Conservation (phyloP, 495 filamentous ascomycete species). For the Aspergillus hancockii region DNA sequence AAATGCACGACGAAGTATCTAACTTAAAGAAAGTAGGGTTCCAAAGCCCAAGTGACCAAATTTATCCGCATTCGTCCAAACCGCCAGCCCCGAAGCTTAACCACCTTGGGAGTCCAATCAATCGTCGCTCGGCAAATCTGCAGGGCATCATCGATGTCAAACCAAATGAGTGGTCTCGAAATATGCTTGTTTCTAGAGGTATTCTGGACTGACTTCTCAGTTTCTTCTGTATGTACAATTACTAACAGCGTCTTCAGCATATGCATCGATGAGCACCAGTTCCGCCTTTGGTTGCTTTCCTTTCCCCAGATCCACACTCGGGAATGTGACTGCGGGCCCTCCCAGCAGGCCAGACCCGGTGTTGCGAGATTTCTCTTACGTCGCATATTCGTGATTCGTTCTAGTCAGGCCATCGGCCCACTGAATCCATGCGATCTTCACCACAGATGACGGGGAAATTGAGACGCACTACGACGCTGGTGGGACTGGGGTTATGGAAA, state of each 20-base stretch:
- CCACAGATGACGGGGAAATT: slow-evolving; percentile 6
- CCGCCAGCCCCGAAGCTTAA: neutral
- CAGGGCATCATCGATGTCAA: neutral
- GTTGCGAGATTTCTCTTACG: slow-evolving; percentile 25
- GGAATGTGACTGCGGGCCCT: slow-evolving; percentile 3
- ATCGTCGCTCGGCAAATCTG: neutral
- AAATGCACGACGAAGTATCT: neutral
- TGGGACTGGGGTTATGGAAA: slow-evolving; percentile 1
- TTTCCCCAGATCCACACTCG: slow-evolving; percentile 14
- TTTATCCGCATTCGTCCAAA: neutral
- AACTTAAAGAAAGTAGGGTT: neutral
- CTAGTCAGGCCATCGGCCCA: slow-evolving; percentile 14
- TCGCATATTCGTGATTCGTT: slow-evolving; percentile 26
- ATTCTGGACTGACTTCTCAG: neutral
- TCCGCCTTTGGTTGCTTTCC: neutral
- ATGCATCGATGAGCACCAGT: neutral
- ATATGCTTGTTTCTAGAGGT: neutral
- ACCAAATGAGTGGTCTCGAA: neutral
- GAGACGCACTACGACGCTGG: slow-evolving; percentile 3
- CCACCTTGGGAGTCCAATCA: neutral
- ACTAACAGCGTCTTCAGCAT: neutral
- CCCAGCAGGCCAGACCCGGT: slow-evolving; percentile 5
- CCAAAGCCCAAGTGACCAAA: neutral
- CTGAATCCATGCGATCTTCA: slow-evolving; percentile 11
- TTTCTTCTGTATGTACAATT: neutral